Conservation (phyloP, 768 basidiomycete genomes). For the Lentinus tigrinus region DNA sequence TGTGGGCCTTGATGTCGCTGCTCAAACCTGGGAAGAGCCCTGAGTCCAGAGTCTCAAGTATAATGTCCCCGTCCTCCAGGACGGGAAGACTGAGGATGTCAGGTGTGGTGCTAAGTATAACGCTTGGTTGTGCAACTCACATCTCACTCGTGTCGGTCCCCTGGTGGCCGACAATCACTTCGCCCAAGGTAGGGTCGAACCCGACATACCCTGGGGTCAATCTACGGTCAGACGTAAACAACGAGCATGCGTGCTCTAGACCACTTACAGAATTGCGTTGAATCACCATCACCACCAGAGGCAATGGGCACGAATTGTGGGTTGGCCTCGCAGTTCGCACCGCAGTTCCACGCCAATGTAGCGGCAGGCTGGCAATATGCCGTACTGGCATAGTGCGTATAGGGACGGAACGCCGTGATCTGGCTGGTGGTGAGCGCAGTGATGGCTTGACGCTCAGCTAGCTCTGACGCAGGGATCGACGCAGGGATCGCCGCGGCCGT, state of each 20-base stretch:
- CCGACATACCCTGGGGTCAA: constrained; percentile 47
- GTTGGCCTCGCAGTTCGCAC: constrained; percentile 45
- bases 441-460: constrained; percentile 15
- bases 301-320: constrained; percentile 46
- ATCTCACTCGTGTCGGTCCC: constrained; percentile 35
- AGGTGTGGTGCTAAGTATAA: background rate
- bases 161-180: constrained; percentile 37
- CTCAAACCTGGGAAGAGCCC: constrained; percentile 51
- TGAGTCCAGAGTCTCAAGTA: constrained; percentile 34
- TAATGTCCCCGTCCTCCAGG: constrained; percentile 44
- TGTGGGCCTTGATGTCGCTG: constrained; percentile 40
- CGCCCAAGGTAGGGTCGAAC: constrained; percentile 41
- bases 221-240: background rate
- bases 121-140: constrained; percentile 18
- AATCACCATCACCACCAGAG: constrained; percentile 45
- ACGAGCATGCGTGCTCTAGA: background rate
- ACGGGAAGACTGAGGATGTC: constrained; percentile 30
- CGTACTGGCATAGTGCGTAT: constrained; percentile 30
- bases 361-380: constrained; percentile 30
- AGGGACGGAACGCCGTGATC: constrained; percentile 28
- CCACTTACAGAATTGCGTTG: constrained; percentile 38
- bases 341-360: constrained; percentile 31
- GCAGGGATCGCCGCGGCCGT: constrained; percentile 4
- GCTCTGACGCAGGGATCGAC: background rate
- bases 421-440: constrained; percentile 22